Conservation (phyloP, 345 rosid species). For the Physaria fendleri region DNA sequence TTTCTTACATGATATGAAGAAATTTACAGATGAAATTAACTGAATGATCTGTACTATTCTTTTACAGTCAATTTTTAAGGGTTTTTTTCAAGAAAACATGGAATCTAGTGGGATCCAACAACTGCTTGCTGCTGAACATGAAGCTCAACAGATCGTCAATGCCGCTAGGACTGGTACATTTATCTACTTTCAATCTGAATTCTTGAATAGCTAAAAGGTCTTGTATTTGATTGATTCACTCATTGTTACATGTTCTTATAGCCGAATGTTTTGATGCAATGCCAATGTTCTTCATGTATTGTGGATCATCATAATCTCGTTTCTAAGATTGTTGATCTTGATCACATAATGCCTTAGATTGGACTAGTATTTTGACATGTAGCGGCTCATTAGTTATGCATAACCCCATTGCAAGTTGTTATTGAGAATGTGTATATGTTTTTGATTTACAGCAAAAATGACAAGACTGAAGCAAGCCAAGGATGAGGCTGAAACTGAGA, state of each 20-base stretch:
- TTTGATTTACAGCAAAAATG: constrained; percentile 50
- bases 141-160: constrained; percentile 77
- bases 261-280: not conserved
- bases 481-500: constrained; percentile 76
- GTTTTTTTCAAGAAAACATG: constrained; percentile 39
- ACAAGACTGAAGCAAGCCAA: constrained; percentile 82
- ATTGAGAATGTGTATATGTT: constrained; percentile 1
- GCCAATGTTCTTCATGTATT: not conserved
- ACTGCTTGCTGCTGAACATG: constrained; percentile 85
- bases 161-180: constrained; percentile 64
- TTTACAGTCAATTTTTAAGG: not conserved
- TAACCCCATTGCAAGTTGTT: not conserved
- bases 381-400: not conserved
- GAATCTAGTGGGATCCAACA: constrained; percentile 37
- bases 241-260: not conserved
- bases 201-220: not conserved
- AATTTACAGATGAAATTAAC: not conserved
- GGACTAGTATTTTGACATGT: not conserved
- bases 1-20: not conserved
- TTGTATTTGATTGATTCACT: not conserved
- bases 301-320: not conserved
- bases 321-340: not conserved
- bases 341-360: not conserved
- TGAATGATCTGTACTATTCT: not conserved
- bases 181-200: not conserved